Evolutionary conservation across 345 rosid species (phyloP).

Genomic region (Draba incana): DNA sequence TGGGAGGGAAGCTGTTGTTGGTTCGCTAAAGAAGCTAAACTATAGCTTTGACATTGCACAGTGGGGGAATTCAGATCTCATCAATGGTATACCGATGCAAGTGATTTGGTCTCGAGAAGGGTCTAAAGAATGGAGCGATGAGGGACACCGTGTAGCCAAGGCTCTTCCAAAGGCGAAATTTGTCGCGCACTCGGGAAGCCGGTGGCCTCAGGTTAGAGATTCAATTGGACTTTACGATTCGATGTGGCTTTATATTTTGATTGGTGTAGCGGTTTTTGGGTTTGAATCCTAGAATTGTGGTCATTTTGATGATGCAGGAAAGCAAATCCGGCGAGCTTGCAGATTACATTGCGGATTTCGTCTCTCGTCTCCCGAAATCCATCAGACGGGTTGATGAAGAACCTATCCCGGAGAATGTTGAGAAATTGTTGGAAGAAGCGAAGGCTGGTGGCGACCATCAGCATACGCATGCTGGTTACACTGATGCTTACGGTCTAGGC

Average conservation of each 20-base stretch:
- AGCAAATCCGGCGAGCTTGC: constrained; percentile 65
- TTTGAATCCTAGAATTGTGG: neutral
- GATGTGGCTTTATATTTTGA: neutral
- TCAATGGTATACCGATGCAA: constrained; percentile 70
- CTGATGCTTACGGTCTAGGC: constrained; percentile 50
- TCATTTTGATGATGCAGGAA: constrained; percentile 52
- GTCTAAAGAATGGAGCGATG: constrained; percentile 71
- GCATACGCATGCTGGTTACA: constrained; percentile 44
- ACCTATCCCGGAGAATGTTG: constrained; percentile 45
- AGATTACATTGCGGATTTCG: constrained; percentile 51
- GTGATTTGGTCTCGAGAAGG: constrained; percentile 75
- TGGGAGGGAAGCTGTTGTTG: constrained; percentile 66
- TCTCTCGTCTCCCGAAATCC: constrained; percentile 68
- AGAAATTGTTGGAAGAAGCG: constrained; percentile 61
- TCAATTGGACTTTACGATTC: neutral
- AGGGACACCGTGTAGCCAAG: constrained; percentile 57
- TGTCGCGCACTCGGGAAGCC: constrained; percentile 67
- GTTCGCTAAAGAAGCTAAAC: constrained; percentile 65
- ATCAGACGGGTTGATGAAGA: constrained; percentile 57
- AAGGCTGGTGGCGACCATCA: constrained; percentile 47
- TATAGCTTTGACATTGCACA: constrained; percentile 71
- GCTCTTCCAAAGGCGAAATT: constrained; percentile 80
- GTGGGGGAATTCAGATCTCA: constrained; percentile 69
- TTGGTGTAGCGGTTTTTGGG: neutral
- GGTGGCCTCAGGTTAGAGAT: constrained; percentile 91